Base-by-base conservation (phyloP, 495 filamentous ascomycete genomes). In the Penicillium lagena region DNA sequence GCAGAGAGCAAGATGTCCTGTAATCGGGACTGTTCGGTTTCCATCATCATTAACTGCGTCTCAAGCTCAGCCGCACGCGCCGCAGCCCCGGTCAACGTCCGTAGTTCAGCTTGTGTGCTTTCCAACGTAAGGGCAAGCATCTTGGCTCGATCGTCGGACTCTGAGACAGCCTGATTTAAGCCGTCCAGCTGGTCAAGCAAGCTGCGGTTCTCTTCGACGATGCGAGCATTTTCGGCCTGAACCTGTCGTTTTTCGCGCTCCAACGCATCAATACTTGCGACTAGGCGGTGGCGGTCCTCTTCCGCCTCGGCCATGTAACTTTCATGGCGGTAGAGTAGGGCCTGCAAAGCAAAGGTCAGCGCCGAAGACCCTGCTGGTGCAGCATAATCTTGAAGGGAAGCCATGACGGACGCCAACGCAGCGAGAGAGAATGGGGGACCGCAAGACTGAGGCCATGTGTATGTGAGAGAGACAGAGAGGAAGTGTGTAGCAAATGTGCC, bases 221-320 rank as follows among this genome's bases (percentile, higher is more conserved):
- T 83, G 35, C 72, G 73, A 37, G 79, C 78, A 64, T 96, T 96
- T 44, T 75, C 75, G 9, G 68, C 67, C 60, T 95, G 86, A 27
- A 90, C 76, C 42, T 82, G 71, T 50, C 67, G 72, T 59, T 90
- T 94, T 49, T 95, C 85, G 39, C 63, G 67, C 64, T 96, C 90
- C 13, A 98, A 68, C 48, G 71, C 69, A 44, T 87, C 83, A 52
- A 96, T 87, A 35, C 73, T 85, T 32, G 71, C 65, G 10, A 75
- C 71, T 70, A 94, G 79, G 29, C 79, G 79, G 36, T 66, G 63
- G 12, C 93, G 82, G 55, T 95, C 87, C 41, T 81, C 77, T 71
- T 95, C 89, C 40, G 89, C 86, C 58, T 95, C 88, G 13, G 81
- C 83, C 73, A 96, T 87, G 62, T 95, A 96, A 33, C 82, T 79